phyloP scores from a whole-genome alignment of 371 early-diverging fungal genomes.

The Funneliformis caledonium region DNA sequence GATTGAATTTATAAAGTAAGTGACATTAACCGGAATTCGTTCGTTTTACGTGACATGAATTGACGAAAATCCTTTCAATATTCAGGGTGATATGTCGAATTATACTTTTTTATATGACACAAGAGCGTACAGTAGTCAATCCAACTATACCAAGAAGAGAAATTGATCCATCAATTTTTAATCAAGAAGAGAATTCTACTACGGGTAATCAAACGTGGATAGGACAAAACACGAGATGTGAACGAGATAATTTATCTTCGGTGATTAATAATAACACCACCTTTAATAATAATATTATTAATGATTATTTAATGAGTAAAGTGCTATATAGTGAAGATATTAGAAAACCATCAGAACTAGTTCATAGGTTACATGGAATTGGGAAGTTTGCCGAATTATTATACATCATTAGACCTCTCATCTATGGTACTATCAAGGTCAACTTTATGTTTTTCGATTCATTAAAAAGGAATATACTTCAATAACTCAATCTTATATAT shows the following conservation, averaged over 20 bases:
- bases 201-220: neutral
- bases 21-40: neutral
- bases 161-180: constrained; percentile 62
- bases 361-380: constrained; percentile 60
- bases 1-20: constrained; percentile 77
- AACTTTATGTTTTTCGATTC: neutral
- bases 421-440: constrained; percentile 62
- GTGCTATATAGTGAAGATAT: constrained; percentile 66
- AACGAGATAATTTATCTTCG: neutral
- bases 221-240: neutral
- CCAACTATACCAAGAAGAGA: constrained; percentile 75
- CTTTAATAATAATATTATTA: constrained; percentile 46
- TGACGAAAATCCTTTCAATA: constrained; percentile 8
- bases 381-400: constrained; percentile 76
- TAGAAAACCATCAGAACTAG: constrained; percentile 69
- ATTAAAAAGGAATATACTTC: neutral
- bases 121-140: constrained; percentile 68
- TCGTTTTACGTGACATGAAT: neutral
- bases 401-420: constrained; percentile 83
- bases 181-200: constrained; percentile 40
- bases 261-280: neutral
- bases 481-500: neutral
- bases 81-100: constrained; percentile 63
- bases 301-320: constrained; percentile 66
- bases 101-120: constrained; percentile 60